A percentile compares a stretch with the other conserved stretches of the same genome.
phyloP scores from a whole-genome alignment of 495 filamentous ascomycete species.

The Cryomyces antarcticus region DNA sequence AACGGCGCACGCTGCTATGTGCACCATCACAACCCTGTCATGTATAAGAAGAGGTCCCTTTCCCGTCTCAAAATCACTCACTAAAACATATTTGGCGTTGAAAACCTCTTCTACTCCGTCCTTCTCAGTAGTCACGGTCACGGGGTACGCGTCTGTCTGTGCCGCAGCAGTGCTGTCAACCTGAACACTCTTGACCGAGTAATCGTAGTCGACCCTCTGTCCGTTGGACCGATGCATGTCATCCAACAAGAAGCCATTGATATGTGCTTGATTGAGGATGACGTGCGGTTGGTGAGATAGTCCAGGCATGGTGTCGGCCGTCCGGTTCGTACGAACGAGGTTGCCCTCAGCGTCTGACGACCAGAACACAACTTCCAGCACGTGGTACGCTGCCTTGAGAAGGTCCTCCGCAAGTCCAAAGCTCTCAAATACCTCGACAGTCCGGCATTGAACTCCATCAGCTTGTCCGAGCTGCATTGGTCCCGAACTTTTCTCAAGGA shows the following conservation, averaged over 20 bases:
- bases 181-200: constrained; percentile 4
- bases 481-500: constrained; percentile 40
- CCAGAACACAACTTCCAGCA: constrained; percentile 34
- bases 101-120: constrained; percentile 31
- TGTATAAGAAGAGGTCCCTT: not conserved
- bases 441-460: constrained; percentile 62
- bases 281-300: constrained; percentile 52
- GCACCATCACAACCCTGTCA: constrained; percentile 57
- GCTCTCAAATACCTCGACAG: constrained; percentile 62
- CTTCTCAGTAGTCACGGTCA: constrained; percentile 31
- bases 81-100: constrained; percentile 48
- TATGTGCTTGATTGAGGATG: constrained; percentile 54
- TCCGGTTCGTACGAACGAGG: constrained; percentile 32
- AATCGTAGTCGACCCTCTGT: constrained; percentile 1
- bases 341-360: constrained; percentile 16
- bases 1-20: constrained; percentile 44
- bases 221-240: constrained; percentile 9
- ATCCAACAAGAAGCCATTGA: constrained; percentile 12
- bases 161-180: constrained; percentile 3
- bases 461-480: constrained; percentile 53
- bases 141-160: constrained; percentile 10
- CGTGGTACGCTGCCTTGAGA: constrained; percentile 51
- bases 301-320: constrained; percentile 40
- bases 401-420: constrained; percentile 53
- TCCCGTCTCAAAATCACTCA: constrained; percentile 7